Percentiles rank a stretch among this genome's conserved stretches.
Evolutionary conservation across 2,329 filamentous ascomycete genomes (phyloP).

Genomic region (Cephalotrichum gorgonifer): DNA sequence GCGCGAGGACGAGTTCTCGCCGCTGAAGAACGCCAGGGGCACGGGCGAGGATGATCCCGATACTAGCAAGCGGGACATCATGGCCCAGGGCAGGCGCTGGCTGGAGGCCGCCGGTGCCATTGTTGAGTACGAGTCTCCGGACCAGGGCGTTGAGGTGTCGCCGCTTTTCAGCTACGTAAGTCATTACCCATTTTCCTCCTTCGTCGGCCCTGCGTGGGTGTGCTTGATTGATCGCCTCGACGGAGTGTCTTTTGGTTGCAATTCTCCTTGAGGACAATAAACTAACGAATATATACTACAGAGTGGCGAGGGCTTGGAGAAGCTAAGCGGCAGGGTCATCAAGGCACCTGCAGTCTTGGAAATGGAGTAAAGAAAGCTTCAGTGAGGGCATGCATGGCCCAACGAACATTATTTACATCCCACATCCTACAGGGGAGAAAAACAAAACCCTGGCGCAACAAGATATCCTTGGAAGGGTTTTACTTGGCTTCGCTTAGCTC

Average conservation of each 20-base stretch:
- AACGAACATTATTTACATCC: too few relatives aligned
- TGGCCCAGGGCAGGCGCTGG: constrained; percentile 84
- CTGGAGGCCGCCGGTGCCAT: constrained; percentile 65
- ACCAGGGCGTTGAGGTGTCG: constrained; percentile 75
- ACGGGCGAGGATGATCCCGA: constrained; percentile 89
- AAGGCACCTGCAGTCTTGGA: constrained; percentile 34
- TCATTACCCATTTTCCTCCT: constrained; percentile 16
- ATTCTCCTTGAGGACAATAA: too few relatives aligned
- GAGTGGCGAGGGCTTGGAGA: constrained; percentile 54
- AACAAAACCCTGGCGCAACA: too few relatives aligned
- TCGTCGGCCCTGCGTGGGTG: too few relatives aligned
- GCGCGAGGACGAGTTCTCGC: constrained; percentile 96
- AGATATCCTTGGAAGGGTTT: too few relatives aligned
- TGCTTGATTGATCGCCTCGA: too few relatives aligned
- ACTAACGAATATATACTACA: constrained; percentile 17
- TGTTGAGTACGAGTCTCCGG: constrained; percentile 53
- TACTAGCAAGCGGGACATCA: constrained; percentile 83
- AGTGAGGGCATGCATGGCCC: too few relatives aligned
- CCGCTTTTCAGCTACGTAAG: constrained; percentile 93
- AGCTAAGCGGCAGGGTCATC: constrained; percentile 41
- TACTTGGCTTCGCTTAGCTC: too few relatives aligned
- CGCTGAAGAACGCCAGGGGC: constrained; percentile 80
- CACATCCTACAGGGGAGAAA: too few relatives aligned
- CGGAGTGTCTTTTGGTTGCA: constrained; percentile 2
- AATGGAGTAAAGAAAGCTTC: background rate